Evolutionary conservation across 768 basidiomycete species (phyloP).

Genomic region (Glaciozyma martinii): DNA sequence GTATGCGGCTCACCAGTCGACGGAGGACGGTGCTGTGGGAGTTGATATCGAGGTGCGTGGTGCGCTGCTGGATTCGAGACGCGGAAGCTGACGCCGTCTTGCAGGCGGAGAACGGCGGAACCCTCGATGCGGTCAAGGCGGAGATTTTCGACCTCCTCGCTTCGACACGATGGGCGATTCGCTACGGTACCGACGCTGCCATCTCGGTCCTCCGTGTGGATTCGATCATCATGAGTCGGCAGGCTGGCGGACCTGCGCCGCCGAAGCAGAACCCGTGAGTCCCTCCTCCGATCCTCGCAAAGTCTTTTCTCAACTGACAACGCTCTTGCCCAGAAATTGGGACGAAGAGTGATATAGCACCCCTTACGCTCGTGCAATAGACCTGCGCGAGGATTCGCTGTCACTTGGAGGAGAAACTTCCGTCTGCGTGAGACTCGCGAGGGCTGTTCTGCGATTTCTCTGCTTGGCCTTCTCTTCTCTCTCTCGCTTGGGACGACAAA

Average conservation of each 20-base stretch:
- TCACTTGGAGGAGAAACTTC: no score
- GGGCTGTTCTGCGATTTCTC: no score
- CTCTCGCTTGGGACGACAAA: not conserved
- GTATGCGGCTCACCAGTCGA: slow-evolving; percentile 72
- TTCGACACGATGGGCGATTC: slow-evolving; percentile 81
- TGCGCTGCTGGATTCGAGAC: not conserved
- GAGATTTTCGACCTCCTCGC: slow-evolving; percentile 79
- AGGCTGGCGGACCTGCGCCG: slow-evolving; percentile 33
- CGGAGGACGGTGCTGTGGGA: slow-evolving; percentile 62
- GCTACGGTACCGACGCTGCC: slow-evolving; percentile 84
- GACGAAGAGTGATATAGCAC: not conserved
- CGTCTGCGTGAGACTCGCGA: no score
- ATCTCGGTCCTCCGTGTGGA: slow-evolving; percentile 87
- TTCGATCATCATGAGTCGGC: slow-evolving; percentile 60
- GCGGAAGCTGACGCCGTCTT: not conserved
- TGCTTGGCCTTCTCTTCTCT: not conserved
- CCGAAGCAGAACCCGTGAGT: slow-evolving; percentile 35
- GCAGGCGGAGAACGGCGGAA: slow-evolving; percentile 69
- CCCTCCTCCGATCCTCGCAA: not conserved
- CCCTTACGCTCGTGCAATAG: not conserved
- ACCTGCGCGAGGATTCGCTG: no score
- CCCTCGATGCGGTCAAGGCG: slow-evolving; percentile 45
- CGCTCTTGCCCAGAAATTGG: not conserved
- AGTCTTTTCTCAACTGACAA: not conserved
- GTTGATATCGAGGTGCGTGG: slow-evolving; percentile 73